Percentiles rank a stretch among this genome's conserved stretches.
These are phyloP conservation scores for Microsporum canis DNA, from an alignment of 2,329 filamentous ascomycete genomes.

Conservation along the genomic window DNA sequence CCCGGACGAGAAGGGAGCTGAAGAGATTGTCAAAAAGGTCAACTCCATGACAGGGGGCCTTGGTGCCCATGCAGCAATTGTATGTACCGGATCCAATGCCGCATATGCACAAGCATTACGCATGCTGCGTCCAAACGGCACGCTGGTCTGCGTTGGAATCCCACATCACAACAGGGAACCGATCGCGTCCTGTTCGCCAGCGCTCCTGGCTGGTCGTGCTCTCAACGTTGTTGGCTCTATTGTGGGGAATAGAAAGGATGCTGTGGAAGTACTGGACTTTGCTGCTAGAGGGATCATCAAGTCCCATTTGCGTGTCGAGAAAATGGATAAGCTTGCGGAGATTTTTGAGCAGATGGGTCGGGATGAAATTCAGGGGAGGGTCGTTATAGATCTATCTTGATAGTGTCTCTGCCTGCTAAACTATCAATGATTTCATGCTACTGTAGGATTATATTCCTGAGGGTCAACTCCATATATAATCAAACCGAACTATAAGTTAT, in stretches of 20 bases:
- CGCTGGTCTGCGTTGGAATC: constrained; percentile 43
- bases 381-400: constrained; percentile 36
- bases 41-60: constrained; percentile 44
- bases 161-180: constrained; percentile 37
- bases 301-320: constrained; percentile 35
- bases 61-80: constrained; percentile 51
- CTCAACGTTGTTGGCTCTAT: constrained; percentile 40
- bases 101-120: constrained; percentile 41
- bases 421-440: not conserved
- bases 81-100: constrained; percentile 42
- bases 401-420: not conserved
- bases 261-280: constrained; percentile 40
- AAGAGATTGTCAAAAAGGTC: constrained; percentile 44
- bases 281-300: constrained; percentile 39
- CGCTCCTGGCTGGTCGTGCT: constrained; percentile 32
- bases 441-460: not conserved
- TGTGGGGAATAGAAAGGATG: constrained; percentile 42
- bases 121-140: constrained; percentile 41
- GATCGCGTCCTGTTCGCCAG: constrained; percentile 37
- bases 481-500: not conserved
- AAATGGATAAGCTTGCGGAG: constrained; percentile 38
- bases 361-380: constrained; percentile 36
- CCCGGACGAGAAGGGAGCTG: constrained; percentile 34
- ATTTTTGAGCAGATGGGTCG: constrained; percentile 38
- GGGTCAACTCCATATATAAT: too few species aligned